These are phyloP conservation scores for Boletellus sp. DNA, from an alignment of 768 basidiomycete genomes.

Conservation along the genomic window DNA sequence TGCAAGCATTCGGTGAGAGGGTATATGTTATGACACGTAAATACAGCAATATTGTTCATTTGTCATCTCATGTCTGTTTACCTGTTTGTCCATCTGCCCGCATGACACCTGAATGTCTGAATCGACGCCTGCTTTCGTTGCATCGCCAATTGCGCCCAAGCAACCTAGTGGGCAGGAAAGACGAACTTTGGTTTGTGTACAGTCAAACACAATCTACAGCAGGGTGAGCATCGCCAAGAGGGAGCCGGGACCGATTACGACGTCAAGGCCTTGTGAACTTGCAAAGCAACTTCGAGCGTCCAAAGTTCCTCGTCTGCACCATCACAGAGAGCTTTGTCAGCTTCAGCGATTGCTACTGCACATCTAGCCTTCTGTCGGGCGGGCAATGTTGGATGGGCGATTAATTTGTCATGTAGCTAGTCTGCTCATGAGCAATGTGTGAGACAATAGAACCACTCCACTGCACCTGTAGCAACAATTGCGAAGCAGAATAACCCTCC, in stretches of 20 bases:
- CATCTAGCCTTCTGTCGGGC: constrained; percentile 78
- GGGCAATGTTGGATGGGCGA: constrained; percentile 77
- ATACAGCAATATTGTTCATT: constrained; percentile 15
- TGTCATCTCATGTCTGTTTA: constrained; percentile 17
- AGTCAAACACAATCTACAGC: too few relatives aligned
- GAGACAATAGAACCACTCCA: constrained; percentile 3
- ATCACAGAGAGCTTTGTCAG: constrained; percentile 93
- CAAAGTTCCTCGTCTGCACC: constrained; percentile 98
- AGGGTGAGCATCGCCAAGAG: background rate
- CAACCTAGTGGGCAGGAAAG: too few relatives aligned
- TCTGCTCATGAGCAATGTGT: constrained; percentile 4
- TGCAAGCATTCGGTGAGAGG: constrained; percentile 72
- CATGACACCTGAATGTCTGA: constrained; percentile 17
- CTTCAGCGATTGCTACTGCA: constrained; percentile 85
- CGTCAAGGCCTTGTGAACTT: constrained; percentile 61
- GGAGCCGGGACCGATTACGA: constrained; percentile 2
- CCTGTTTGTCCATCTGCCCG: constrained; percentile 6
- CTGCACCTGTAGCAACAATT: constrained; percentile 81
- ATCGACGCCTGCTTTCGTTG: constrained; percentile 12
- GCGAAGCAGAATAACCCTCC: constrained; percentile 90
- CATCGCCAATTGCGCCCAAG: too few relatives aligned
- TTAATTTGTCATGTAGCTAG: constrained; percentile 87
- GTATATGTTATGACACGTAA: constrained; percentile 3
- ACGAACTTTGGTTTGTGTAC: too few relatives aligned
- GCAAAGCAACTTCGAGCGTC: constrained; percentile 84